These are phyloP conservation scores for Hordeum pubiflorum DNA, from an alignment of 202 grass and related monocot species.

Conservation along the genomic window DNA sequence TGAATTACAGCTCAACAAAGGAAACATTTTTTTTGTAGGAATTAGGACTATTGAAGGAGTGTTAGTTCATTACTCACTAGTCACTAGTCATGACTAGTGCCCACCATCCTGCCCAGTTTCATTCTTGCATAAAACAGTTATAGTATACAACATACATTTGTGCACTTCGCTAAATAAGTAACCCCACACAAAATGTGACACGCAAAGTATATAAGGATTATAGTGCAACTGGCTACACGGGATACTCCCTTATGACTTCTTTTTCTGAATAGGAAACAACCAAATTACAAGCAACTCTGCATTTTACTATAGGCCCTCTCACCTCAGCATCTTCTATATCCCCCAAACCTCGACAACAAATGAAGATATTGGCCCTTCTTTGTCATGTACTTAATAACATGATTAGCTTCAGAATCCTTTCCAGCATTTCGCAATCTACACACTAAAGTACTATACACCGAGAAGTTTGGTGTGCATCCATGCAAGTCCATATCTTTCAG, in stretches of 20 bases:
- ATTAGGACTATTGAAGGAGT: not conserved
- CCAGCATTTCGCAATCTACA: slow-evolving; percentile 55
- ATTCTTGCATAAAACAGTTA: slow-evolving; percentile 5
- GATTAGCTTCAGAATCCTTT: slow-evolving; percentile 72
- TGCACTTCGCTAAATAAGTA: slow-evolving; percentile 32
- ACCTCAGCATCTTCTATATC: slow-evolving; percentile 70
- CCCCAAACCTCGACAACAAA: slow-evolving; percentile 71
- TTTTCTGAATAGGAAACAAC: slow-evolving; percentile 23
- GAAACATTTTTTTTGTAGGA: not conserved
- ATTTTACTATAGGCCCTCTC: not conserved
- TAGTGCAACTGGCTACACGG: slow-evolving; percentile 12
- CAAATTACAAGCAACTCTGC: slow-evolving; percentile 21
- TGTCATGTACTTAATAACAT: slow-evolving; percentile 81
- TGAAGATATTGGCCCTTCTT: slow-evolving; percentile 94
- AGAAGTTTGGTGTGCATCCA: slow-evolving; percentile 85
- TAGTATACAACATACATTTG: slow-evolving; percentile 15
- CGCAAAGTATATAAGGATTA: slow-evolving; percentile 7
- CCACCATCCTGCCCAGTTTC: not conserved
- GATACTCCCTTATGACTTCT: slow-evolving; percentile 10
- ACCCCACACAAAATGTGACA: slow-evolving; percentile 9
- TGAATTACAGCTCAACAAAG: not conserved
- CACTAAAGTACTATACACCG: slow-evolving; percentile 74
- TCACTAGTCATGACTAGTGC: not conserved
- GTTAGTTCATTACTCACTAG: not conserved
- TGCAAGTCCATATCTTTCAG: slow-evolving; percentile 70